These are phyloP conservation scores for Xylaria acuta DNA, from an alignment of 495 filamentous ascomycete genomes.

Conservation along the genomic window DNA sequence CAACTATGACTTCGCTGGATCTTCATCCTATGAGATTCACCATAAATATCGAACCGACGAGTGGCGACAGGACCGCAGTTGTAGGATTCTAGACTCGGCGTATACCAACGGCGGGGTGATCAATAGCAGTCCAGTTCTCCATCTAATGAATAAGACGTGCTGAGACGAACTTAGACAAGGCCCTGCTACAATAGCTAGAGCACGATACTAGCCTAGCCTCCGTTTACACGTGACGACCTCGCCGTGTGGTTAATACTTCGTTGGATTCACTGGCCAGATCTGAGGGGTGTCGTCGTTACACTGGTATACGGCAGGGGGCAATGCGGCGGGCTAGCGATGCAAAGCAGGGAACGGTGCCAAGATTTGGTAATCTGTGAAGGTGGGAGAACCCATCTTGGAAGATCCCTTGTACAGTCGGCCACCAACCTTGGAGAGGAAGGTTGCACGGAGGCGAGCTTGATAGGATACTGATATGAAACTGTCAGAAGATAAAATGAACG, in stretches of 20 bases:
- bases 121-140: not conserved
- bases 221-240: slow-evolving; percentile 4
- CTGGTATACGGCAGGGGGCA: not conserved
- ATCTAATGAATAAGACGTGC: not conserved
- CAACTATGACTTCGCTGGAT: not conserved
- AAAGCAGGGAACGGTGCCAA: slow-evolving; percentile 17
- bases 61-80: not conserved
- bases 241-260: not conserved
- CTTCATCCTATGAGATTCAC: not conserved
- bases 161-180: not conserved
- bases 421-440: slow-evolving; percentile 16
- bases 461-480: not conserved
- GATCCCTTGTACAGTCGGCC: not conserved
- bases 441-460: not conserved
- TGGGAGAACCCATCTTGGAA: slow-evolving; percentile 15
- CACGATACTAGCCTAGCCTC: not conserved
- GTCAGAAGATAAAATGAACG: not conserved
- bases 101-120: not conserved
- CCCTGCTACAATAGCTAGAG: not conserved
- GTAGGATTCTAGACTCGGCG: slow-evolving; percentile 3
- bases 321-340: not conserved
- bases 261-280: not conserved
- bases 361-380: slow-evolving; percentile 18
- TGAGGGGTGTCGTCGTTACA: not conserved
- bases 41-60: not conserved